Base-by-base conservation (phyloP, 495 filamentous ascomycete genomes). In the Monascus purpureus region DNA sequence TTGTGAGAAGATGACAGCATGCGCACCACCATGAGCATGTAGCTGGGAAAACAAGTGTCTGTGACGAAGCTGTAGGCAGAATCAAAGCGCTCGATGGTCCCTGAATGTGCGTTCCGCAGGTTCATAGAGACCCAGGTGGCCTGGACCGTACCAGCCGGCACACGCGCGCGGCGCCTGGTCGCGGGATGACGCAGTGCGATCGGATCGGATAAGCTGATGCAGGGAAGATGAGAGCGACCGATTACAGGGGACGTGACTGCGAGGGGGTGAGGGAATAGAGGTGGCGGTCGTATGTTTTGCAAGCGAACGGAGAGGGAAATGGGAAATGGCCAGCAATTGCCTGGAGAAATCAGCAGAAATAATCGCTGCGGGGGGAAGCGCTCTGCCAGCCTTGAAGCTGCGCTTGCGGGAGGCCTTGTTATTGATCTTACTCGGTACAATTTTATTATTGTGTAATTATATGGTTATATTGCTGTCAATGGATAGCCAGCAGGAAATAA, bases 1-100 rank as follows among this genome's bases (percentile, higher is more conserved):
- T 80, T 52, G 55, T 72, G 47, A 56, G 36, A 47, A 41, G 38
- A n/a, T n/a, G n/a, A 41, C 45, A 37, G 47, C 44, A 41, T 42
- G 49, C 50, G 40, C 56, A 52, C 53, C 56, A 65, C 57, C 61
- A 65, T 65, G 49, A 50, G 45, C 55, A 45, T 45, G 55, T 49
- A 50, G 46, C 39, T 42, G 48, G 40, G 43, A 32, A 46, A 40
- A 41, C 37, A 45, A 43, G 47, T 46, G 43, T 47, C 40, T 37
- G 33, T 45, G 20, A 22, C 5, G 20, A 22, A 22, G 20, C 20
- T 4, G 5, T 5, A 9, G 4, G 20, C 20, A 22, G 20, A 22
- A 22, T 22, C 20, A 4, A 22, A 9, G 5, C 4, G 20, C 20
- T 22, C 20, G 5, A 22, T 5, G 4, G 20, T 9, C 20, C 9